Evolutionary conservation across 2,329 filamentous ascomycete genomes (phyloP).

Genomic region (Fusarium veterinarium): DNA sequence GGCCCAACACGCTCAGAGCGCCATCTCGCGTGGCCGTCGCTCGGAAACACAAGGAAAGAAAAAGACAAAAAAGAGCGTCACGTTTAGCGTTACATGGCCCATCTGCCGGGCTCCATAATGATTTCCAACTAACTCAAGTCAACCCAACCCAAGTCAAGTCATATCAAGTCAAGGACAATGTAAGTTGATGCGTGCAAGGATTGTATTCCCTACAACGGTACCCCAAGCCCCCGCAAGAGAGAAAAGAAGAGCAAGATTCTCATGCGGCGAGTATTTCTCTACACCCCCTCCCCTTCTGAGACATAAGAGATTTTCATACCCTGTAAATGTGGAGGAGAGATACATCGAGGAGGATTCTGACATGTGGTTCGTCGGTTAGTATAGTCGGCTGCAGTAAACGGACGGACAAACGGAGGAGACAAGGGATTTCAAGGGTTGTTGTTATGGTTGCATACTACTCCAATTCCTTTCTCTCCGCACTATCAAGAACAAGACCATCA

Average conservation of each 20-base stretch:
- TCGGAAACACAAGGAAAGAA: constrained; percentile 34
- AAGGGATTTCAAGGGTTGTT: neutral
- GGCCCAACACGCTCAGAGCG: constrained; percentile 34
- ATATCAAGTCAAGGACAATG: neutral
- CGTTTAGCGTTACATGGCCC: constrained; percentile 39
- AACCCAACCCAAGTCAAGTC: neutral
- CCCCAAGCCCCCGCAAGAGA: constrained; percentile 17
- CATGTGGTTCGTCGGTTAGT: constrained; percentile 27
- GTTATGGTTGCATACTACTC: constrained; percentile 24
- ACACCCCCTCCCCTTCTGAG: constrained; percentile 11
- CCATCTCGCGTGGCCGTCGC: constrained; percentile 46
- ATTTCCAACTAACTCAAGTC: neutral
- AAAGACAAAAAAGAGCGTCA: neutral
- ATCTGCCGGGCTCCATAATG: constrained; percentile 36
- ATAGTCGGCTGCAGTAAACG: constrained; percentile 21
- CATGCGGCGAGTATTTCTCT: neutral
- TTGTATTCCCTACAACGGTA: constrained; percentile 16
- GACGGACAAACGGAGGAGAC: constrained; percentile 38
- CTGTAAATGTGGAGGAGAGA: neutral
- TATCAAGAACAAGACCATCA: neutral
- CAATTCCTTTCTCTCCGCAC: constrained; percentile 2
- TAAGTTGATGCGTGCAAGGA: constrained; percentile 26
- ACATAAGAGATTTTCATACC: constrained; percentile 6
- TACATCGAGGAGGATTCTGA: neutral
- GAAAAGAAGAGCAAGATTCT: neutral